Conservation (phyloP, 1,139 yeast species). For the Nadsonia starkeyi-henricii region DNA sequence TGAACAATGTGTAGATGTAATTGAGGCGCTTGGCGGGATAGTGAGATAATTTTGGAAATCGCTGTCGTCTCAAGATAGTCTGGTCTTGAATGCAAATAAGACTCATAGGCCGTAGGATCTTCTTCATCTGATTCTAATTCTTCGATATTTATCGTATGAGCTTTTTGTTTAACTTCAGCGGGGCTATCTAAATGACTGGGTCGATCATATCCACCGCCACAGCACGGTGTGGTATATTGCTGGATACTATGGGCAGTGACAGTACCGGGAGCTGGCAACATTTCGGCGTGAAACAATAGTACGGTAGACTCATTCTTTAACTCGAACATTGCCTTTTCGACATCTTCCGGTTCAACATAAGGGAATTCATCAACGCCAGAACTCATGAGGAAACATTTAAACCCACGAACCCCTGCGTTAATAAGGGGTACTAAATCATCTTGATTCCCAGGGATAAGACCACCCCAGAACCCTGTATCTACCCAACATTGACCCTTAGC, state of each 20-base stretch:
- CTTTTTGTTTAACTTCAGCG: too few species aligned
- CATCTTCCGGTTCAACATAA: slow-evolving; percentile 49
- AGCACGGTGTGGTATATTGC: slow-evolving; percentile 1
- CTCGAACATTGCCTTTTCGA: slow-evolving; percentile 46
- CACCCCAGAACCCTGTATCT: slow-evolving; percentile 95
- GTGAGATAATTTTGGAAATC: slow-evolving; percentile 50
- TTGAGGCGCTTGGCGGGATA: slow-evolving; percentile 44
- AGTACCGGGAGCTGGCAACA: slow-evolving; percentile 28
- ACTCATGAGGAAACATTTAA: slow-evolving; percentile 81
- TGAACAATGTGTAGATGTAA: slow-evolving; percentile 81
- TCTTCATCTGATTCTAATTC: too few species aligned
- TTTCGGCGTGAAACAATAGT: slow-evolving; percentile 88
- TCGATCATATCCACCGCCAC: slow-evolving; percentile 5
- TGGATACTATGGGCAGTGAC: slow-evolving; percentile 31
- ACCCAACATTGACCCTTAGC: slow-evolving; percentile 79
- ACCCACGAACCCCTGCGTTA: slow-evolving; percentile 78
- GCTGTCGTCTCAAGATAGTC: slow-evolving; percentile 81
- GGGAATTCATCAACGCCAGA: slow-evolving; percentile 94
- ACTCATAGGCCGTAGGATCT: slow-evolving; percentile 44
- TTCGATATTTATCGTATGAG: too few species aligned
- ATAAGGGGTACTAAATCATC: slow-evolving; percentile 59
- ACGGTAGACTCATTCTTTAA: slow-evolving; percentile 52
- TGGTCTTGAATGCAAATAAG: slow-evolving; percentile 77
- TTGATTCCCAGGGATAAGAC: slow-evolving; percentile 62
- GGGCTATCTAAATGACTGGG: too few species aligned